Evolutionary conservation across 2,329 filamentous ascomycete genomes (phyloP), one percentile per base, ranked within the genome.

Genomic region (Aspergillus sp.): DNA sequence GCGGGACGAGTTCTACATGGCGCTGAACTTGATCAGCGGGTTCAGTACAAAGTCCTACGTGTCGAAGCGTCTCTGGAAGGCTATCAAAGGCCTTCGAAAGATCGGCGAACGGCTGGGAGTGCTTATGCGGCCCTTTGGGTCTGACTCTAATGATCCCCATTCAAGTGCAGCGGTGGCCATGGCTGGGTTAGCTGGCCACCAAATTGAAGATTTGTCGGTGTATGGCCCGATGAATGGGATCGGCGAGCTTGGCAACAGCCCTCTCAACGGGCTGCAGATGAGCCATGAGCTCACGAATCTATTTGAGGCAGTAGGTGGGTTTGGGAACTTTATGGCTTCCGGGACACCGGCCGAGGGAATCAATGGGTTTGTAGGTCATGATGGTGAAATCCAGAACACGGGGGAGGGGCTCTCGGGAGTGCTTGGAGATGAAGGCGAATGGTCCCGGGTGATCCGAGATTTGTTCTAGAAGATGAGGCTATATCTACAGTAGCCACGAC

Each of bases 1-100:
- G n/a, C 81, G 86, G 11, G 84, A 88, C 62, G 86, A 89, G 67
- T 89, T 89, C 71, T 88, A 88, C 75, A 85, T 87, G 79, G 86
- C 86, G 0, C 80, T 89, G 3, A 85, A 88, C 49, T 78, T 89
- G 10, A 81, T 89, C 50, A 85, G 86, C 36, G 84, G 83, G 3
- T 83, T 89, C 62, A 86, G 84, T 60, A 82, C 83, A 49, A 84
- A 85, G 61, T 87, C 84, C 0, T 86, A 83, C 65, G 83, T 88
- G 15, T 85, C 83, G 21, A 86, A 86, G 65, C 78, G 85, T 6
- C 71, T 89, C 1, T 89, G 87, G 86, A 86, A 84, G 64, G 88
- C 85, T 0, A 85, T 89, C 63, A 83, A 83, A 53, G 82, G 84
- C 5, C 79, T 89, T n/a, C 86, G 87, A 61, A 85, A 86, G 62